These are phyloP conservation scores for Lachancea quebecensis DNA, from an alignment of 805 yeast species.

Conservation along the genomic window DNA sequence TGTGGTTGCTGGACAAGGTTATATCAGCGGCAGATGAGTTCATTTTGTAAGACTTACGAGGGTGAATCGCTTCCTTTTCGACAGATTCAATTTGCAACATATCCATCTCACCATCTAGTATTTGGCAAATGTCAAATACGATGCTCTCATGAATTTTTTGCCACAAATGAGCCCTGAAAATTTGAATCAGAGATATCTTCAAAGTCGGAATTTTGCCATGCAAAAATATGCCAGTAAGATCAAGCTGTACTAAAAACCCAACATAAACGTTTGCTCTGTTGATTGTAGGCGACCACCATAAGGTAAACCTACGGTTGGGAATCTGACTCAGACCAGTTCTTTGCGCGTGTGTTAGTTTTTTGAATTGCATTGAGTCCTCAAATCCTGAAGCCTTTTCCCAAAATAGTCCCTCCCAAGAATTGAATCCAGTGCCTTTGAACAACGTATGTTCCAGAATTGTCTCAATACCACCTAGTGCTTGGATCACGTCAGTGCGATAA, in stretches of 20 bases:
- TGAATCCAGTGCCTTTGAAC: constrained; percentile 95
- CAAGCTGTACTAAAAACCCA: constrained; percentile 93
- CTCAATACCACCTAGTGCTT: constrained; percentile 95
- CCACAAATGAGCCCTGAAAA: constrained; percentile 97
- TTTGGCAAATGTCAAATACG: constrained; percentile 89
- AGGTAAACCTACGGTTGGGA: constrained; percentile 92
- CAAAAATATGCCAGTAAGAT: constrained; percentile 90
- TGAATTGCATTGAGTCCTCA: constrained; percentile 91
- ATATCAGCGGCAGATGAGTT: constrained; percentile 93
- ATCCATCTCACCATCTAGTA: constrained; percentile 80
- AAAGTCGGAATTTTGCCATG: constrained; percentile 98
- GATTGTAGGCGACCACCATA: constrained; percentile 99
- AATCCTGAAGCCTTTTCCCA: constrained; percentile 99
- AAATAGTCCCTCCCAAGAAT: constrained; percentile 96
- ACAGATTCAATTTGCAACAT: constrained; percentile 77
- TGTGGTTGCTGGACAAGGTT: constrained; percentile 61
- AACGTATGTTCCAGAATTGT: constrained; percentile 91
- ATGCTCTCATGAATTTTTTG: constrained; percentile 96
- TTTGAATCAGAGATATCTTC: constrained; percentile 90
- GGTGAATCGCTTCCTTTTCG: constrained; percentile 89
- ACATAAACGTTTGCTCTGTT: constrained; percentile 97
- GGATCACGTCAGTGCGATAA: constrained; percentile 91
- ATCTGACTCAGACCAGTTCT: constrained; percentile 95
- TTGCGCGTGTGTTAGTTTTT: constrained; percentile 95
- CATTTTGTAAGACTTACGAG: constrained; percentile 95